Evolutionary conservation across 768 basidiomycete species (phyloP), one percentile per base, ranked within the genome.

Genomic region (Mycena rebaudengoi): DNA sequence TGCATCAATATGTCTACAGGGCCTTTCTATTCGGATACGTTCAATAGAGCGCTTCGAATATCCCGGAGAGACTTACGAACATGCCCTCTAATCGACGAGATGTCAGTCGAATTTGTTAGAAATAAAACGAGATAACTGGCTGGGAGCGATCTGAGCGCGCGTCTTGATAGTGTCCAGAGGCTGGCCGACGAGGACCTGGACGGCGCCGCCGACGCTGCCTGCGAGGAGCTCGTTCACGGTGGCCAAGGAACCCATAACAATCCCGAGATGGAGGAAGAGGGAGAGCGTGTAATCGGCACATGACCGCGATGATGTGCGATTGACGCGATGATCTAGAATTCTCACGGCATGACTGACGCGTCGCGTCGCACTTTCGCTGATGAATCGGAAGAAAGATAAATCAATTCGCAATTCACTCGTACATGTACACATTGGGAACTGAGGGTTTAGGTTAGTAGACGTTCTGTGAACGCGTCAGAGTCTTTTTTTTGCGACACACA

Each of bases 111-210:
- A 61, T 35, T 21, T 56, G n/a, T 7, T 18, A 10, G 32, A 33
- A 18, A 13, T 16, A 26, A 65, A 79, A 78, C 82, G 70, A 70
- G 95, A n/a, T n/a, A n/a, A n/a, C n/a, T n/a, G n/a, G n/a, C 95
- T 88, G 18, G 93, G 91, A 33, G 93, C 91, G 69, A 91, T 90
- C 75, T 96, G 94, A 12, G 94, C 93, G 50, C 94, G 85, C 23
- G 94, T 94, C 82, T 95, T 95, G 75, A 95, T 76, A 0, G 94
- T 95, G 71, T 95, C 94, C 26, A 96, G 81, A 1, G 94, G 94
- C 68, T 97, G 96, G 3, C 96, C 95, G n/a, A 96, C 91, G 12
- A 98, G 80, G 13, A 99, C 96, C 70, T 99, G 97, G 0, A 94
- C 90, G 2, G 95, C 95, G n/a, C 97, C 97, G 30, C 89, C 96